Percentiles rank a stretch among this genome's conserved stretches.
Evolutionary conservation across 768 basidiomycete genomes (phyloP).

Genomic region (Vararia minispora): DNA sequence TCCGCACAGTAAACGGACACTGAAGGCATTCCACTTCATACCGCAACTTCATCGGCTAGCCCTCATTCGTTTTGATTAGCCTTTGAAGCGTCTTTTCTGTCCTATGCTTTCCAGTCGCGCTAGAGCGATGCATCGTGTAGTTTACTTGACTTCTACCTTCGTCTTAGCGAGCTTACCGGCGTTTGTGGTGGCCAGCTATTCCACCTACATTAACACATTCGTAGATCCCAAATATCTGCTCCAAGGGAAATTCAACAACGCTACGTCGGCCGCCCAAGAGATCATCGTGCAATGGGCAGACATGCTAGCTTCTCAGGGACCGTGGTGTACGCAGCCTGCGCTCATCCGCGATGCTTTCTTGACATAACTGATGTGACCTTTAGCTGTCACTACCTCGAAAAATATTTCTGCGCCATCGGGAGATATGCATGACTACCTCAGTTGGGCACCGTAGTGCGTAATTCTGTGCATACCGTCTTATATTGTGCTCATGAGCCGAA

Average conservation of each 20-base stretch:
- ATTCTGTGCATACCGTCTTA: background rate
- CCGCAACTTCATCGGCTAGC: no score
- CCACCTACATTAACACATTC: conserved; percentile 11
- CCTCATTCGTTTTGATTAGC: no score
- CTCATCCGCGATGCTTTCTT: background rate
- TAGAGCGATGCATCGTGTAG: no score
- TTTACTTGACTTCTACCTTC: no score
- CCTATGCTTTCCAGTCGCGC: no score
- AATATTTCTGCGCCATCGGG: conserved; percentile 1
- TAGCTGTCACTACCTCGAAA: conserved; percentile 17
- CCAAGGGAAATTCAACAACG: conserved; percentile 4
- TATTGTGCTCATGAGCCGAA: background rate
- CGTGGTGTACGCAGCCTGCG: conserved; percentile 15
- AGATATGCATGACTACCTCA: conserved; percentile 11
- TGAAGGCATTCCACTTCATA: no score
- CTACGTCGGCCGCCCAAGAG: conserved; percentile 8
- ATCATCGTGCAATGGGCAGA: conserved; percentile 12
- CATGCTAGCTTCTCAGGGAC: conserved; percentile 9
- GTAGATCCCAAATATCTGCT: conserved; percentile 10
- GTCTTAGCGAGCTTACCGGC: no score
- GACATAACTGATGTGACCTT: background rate
- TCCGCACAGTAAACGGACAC: no score
- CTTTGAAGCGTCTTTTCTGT: no score
- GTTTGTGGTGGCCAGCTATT: no score
- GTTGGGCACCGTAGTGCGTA: conserved; percentile 13